Evolutionary conservation across 2,329 filamentous ascomycete genomes (phyloP), one percentile per base, ranked within the genome.

Genomic region (Chaetomiaceae sp.): DNA sequence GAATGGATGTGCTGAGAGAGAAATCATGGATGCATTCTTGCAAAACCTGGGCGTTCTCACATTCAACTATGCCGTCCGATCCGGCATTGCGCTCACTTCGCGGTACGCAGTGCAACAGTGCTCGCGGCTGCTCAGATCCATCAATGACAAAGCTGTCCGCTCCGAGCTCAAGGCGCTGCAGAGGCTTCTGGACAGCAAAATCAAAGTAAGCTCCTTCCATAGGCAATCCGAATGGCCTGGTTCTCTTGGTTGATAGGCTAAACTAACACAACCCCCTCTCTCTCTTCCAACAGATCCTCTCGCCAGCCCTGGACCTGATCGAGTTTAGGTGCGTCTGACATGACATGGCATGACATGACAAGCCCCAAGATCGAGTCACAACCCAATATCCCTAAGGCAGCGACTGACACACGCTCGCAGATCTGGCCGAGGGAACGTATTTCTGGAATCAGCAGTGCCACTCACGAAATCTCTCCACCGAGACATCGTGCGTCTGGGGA

Each of bases 241-340:
- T n/a, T n/a, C n/a, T n/a, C n/a, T n/a, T n/a, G n/a, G n/a, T n/a
- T n/a, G n/a, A n/a, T n/a, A n/a, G n/a, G n/a, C n/a, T n/a, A n/a
- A n/a, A n/a, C n/a, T n/a, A n/a, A n/a, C n/a, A n/a, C n/a, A n/a
- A n/a, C n/a, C n/a, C n/a, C n/a, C n/a, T n/a, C n/a, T n/a, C n/a
- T n/a, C n/a, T n/a, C n/a, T n/a, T n/a, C n/a, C n/a, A n/a, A n/a
- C n/a, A n/a, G 83, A 89, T 96, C 58, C 84, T 96, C 40, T 90
- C 89, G 10, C 91, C 91, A 1, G 87, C 89, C 9, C 92, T 95
- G 62, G 89, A 96, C 65, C 83, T 96, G 74, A 89, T 96, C 61
- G 89, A 96, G 66, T 78, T 96, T 61, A 93, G 93, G 84, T 87
- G n/a, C n/a, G n/a, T n/a, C n/a, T n/a, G n/a, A n/a, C n/a, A n/a